Conservation (phyloP, 495 filamentous ascomycete species). For the Pseudoneurospora amorphoporcata region DNA sequence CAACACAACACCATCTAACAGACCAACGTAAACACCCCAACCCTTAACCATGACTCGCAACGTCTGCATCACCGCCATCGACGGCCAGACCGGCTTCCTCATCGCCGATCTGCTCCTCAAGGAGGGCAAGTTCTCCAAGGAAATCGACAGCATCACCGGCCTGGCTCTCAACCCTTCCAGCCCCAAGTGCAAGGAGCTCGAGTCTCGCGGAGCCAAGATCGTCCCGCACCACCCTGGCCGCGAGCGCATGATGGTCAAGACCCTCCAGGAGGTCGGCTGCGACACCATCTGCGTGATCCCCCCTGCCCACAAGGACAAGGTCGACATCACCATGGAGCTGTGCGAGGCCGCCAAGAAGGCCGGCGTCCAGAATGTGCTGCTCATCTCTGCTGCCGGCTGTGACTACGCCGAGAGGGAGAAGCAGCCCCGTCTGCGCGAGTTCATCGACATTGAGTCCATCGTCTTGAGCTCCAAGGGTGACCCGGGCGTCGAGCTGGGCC, state of each 20-base stretch:
- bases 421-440: constrained; percentile 44
- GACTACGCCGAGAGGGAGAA: constrained; percentile 42
- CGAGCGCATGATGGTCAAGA: constrained; percentile 25
- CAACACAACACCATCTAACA: not conserved
- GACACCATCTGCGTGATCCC: constrained; percentile 47
- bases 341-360: constrained; percentile 40
- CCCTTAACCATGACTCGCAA: constrained; percentile 33
- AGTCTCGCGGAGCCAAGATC: constrained; percentile 41
- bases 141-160: constrained; percentile 30
- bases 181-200: constrained; percentile 43
- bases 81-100: constrained; percentile 45
- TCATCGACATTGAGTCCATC: constrained; percentile 41
- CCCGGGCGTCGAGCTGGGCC: constrained; percentile 25
- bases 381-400: constrained; percentile 44
- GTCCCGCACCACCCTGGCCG: constrained; percentile 35
- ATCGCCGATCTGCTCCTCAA: constrained; percentile 45
- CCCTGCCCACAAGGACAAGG: constrained; percentile 37
- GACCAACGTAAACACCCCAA: not conserved
- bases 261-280: constrained; percentile 32
- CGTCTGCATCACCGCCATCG: constrained; percentile 41
- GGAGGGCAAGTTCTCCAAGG: constrained; percentile 30
- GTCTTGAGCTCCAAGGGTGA: constrained; percentile 41
- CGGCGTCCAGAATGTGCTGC: constrained; percentile 37
- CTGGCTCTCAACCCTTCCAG: constrained; percentile 36
- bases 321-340: constrained; percentile 40